Evolutionary conservation across 192 early-diverging fungal genomes (phyloP).

Genomic region (Dimargaris cristalligena): DNA sequence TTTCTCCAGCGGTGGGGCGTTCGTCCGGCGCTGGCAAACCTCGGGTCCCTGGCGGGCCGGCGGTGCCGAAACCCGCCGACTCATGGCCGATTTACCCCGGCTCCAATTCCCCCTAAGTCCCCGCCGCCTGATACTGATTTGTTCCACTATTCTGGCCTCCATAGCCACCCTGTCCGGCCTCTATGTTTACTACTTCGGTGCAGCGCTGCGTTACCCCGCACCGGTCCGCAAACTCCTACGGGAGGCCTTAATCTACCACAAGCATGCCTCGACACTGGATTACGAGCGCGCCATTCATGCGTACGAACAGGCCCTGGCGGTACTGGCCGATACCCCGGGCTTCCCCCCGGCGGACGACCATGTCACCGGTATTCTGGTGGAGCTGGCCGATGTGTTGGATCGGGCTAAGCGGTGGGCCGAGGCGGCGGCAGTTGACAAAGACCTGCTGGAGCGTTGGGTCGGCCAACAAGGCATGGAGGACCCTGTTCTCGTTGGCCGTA

Average conservation of each 20-base stretch:
- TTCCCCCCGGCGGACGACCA: neutral
- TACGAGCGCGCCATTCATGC: neutral
- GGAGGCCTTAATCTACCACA: neutral
- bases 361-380: neutral
- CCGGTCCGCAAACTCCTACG: neutral
- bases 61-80: no score
- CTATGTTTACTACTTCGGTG: no score
- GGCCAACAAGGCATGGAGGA: neutral
- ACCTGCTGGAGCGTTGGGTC: neutral
- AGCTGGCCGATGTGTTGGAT: constrained; percentile 1
- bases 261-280: neutral
- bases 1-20: no score
- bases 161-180: no score
- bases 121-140: no score
- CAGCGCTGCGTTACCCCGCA: no score
- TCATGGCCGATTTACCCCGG: no score
- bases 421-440: neutral
- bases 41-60: no score
- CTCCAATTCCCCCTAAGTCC: no score
- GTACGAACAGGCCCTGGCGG: neutral
- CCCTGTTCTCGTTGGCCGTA: neutral
- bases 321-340: neutral
- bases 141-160: no score
- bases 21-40: no score
- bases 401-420: neutral